Evolutionary conservation across 225 moss, liverwort and hornwort genomes (phyloP), one percentile per base, ranked within the genome.

Genomic region (Anthoceros angustus): DNA sequence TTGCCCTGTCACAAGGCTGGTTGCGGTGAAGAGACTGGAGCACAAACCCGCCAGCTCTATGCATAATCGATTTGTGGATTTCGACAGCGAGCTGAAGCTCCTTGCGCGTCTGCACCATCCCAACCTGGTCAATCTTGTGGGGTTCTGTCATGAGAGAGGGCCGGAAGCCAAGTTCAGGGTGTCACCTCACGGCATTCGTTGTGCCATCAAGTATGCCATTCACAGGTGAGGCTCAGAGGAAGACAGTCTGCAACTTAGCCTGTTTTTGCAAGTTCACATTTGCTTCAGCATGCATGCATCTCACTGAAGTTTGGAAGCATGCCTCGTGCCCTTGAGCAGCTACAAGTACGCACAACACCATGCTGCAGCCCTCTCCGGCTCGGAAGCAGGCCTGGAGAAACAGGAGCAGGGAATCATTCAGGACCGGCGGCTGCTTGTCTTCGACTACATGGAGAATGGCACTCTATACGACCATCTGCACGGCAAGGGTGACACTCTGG

Each of bases 31-130:
- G 42, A 67, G 25, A 24, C 43, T 21, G 43, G 25, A 23, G 20
- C 66, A 43, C 9, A 55, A 55, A 55, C 18, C n/a, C 55, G 23
- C 55, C 0, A 55, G 8, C n/a, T 55, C 55, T 12, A 18, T 18
- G 55, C 55, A 23, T 23, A 55, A 55, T 55, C 55, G 18, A 23
- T 55, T 18, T 55, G 55, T 55, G 43, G 43, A 43, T 16, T 67
- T 67, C 42, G 66, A 67, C 41, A 48, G 66, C n/a, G 66, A 67
- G 66, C 42, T 67, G 42, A 67, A 67, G 41, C 38, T 67, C 15
- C 66, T 67, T 10, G 66, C 66, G 8, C 43, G 66, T 16, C 66
- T 67, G 42, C 43, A 48, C 42, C 66, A 67, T 42, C 24, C 43
- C 9, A 67, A 67, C 15, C 18, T 67, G 42, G 66, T 67, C 24